Conservation (phyloP, 768 basidiomycete species). For the Rhizopogon rudus region DNA sequence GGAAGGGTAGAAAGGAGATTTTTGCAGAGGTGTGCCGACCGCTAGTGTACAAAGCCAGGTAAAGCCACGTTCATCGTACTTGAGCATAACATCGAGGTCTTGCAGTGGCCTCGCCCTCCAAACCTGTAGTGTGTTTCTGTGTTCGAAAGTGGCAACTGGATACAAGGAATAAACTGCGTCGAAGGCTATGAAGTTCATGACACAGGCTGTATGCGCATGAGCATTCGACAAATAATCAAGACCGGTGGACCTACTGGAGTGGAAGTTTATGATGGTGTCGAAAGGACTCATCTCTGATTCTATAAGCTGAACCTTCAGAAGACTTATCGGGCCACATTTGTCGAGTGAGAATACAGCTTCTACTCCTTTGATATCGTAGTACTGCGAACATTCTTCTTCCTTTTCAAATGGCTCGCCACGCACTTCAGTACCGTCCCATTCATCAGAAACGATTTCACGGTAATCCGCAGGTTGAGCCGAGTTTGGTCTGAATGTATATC, state of each 20-base stretch:
- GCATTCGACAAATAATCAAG: neutral
- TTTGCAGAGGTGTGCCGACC: neutral
- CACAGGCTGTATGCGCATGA: constrained; percentile 25
- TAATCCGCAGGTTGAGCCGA: constrained; percentile 12
- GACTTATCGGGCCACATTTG: neutral
- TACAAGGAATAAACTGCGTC: constrained; percentile 33
- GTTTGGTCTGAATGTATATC: constrained; percentile 22
- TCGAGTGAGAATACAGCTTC: constrained; percentile 17
- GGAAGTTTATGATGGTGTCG: constrained; percentile 34
- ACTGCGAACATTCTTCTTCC: constrained; percentile 13
- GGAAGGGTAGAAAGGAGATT: constrained; percentile 9
- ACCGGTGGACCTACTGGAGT: constrained; percentile 31
- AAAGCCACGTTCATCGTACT: constrained; percentile 29
- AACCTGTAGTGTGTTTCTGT: constrained; percentile 20
- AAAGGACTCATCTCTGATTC: constrained; percentile 27
- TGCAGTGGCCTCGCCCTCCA: constrained; percentile 4
- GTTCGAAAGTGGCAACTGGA: constrained; percentile 33
- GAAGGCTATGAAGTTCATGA: constrained; percentile 39
- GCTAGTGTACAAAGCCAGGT: constrained; percentile 20
- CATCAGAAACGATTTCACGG: constrained; percentile 6
- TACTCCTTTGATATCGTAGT: constrained; percentile 6
- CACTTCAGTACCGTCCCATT: constrained; percentile 5
- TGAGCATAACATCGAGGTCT: constrained; percentile 12
- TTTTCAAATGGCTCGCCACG: neutral
- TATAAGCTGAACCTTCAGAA: constrained; percentile 36